Evolutionary conservation across 176 grass and related monocot species (phyloP), one percentile per base, ranked within the genome.

Genomic region (Luzula sylvatica): DNA sequence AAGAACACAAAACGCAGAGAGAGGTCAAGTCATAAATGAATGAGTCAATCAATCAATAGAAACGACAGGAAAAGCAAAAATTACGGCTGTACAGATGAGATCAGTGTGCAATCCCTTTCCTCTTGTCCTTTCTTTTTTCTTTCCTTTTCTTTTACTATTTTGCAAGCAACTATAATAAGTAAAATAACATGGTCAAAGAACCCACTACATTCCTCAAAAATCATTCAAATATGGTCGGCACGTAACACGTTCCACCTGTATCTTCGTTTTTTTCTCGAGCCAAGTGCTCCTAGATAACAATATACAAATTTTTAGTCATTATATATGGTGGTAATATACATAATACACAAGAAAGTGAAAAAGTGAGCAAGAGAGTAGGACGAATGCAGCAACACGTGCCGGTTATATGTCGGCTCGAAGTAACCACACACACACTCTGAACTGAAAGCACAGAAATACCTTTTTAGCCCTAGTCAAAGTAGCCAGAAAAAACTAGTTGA

Each of bases 71-170:
- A n/a, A 2, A 35, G 30, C 30, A 7, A 35, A 4, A 19, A 38
- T 56, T 39, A 38, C 28, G 15, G 53, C 28, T 56, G 53, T 56
- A 56, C 53, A 5, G 20, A 11, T 38, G 8, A 20, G 13, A 11
- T 56, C 53, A 56, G 53, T 56, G 53, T 56, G 53, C 26, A 38
- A 14, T 56, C 53, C 27, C 53, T 11, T 56, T 26, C 35, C 15
- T 38, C 53, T 9, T 56, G 26, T 38, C 28, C 2, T 35, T 3
- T 4, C 15, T 18, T 15, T 3, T 56, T 38, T 56, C 35, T 54
- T 20, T 56, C 5, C 7, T 35, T 7, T 35, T 35, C 9, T 35
- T 1, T 35, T 35, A 35, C 30, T 35, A 35, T 35, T 35, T 9
- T 7, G 15, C 19, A 39, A 35, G 15, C 19, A 39, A 14, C 53